phyloP scores from a whole-genome alignment of 1,284 basidiomycete species.

The Gymnopus androsaceus region DNA sequence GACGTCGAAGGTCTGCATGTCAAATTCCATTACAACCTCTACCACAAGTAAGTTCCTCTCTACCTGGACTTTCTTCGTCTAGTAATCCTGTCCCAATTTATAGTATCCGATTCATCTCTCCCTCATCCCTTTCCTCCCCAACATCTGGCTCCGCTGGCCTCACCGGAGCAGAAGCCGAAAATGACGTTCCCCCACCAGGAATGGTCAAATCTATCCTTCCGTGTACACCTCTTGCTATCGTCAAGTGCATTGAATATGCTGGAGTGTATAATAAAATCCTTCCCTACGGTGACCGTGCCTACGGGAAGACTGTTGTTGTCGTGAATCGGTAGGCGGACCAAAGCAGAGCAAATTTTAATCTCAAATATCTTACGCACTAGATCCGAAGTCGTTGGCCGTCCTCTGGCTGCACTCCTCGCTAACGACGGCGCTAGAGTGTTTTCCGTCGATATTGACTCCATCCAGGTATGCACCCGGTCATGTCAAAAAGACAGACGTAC shows the following conservation, averaged over 20 bases:
- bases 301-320: constrained; percentile 91
- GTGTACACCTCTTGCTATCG: constrained; percentile 95
- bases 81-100: neutral
- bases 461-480: constrained; percentile 58
- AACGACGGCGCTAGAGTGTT: constrained; percentile 97
- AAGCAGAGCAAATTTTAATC: neutral
- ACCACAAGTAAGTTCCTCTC: constrained; percentile 78
- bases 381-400: constrained; percentile 95
- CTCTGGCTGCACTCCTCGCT: constrained; percentile 88
- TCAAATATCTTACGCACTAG: constrained; percentile 39
- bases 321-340: constrained; percentile 75
- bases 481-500: neutral
- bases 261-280: constrained; percentile 93
- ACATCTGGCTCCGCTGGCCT: constrained; percentile 37
- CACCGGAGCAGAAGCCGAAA: constrained; percentile 34
- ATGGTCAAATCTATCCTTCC: constrained; percentile 94
- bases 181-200: constrained; percentile 73
- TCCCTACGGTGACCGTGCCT: constrained; percentile 92
- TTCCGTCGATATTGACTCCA: constrained; percentile 92
- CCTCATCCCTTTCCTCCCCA: constrained; percentile 58
- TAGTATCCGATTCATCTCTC: constrained; percentile 79
- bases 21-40: constrained; percentile 95
- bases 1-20: constrained; percentile 97
- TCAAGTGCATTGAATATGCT: constrained; percentile 89
- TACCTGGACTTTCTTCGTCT: constrained; percentile 1